Evolutionary conservation across 2,329 filamentous ascomycete species (phyloP).

Genomic region (Colletotrichum caudatum): DNA sequence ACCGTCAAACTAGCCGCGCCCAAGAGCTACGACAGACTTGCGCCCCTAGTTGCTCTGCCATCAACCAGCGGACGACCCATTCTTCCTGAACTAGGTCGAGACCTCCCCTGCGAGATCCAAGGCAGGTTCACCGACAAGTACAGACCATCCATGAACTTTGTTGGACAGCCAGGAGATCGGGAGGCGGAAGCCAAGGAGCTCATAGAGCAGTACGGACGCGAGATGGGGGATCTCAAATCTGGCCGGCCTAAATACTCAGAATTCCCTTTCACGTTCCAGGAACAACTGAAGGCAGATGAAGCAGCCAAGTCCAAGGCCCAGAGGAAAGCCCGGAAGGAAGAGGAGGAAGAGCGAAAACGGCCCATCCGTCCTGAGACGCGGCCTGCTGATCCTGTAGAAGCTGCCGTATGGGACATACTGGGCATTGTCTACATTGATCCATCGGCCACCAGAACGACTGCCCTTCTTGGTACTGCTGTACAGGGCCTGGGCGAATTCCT

Average conservation of each 20-base stretch:
- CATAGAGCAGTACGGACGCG: constrained; percentile 56
- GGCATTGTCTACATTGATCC: constrained; percentile 63
- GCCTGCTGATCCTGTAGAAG: constrained; percentile 60
- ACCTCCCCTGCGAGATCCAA: constrained; percentile 59
- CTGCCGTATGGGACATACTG: constrained; percentile 65
- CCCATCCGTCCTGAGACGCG: constrained; percentile 58
- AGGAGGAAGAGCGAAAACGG: constrained; percentile 55
- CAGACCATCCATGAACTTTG: constrained; percentile 54
- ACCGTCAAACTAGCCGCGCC: constrained; percentile 57
- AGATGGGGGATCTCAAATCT: constrained; percentile 57
- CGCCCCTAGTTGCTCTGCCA: constrained; percentile 57
- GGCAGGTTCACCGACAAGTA: constrained; percentile 57
- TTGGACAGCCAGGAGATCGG: constrained; percentile 55
- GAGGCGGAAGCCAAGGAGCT: constrained; percentile 54
- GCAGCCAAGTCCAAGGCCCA: constrained; percentile 60
- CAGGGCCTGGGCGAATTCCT: constrained; percentile 64
- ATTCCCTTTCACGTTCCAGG: constrained; percentile 57
- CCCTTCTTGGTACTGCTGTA: constrained; percentile 60
- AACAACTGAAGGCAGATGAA: constrained; percentile 61
- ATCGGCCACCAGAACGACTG: constrained; percentile 52
- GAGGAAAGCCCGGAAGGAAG: constrained; percentile 58
- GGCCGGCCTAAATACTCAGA: constrained; percentile 61
- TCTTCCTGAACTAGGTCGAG: constrained; percentile 54
- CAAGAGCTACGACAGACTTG: constrained; percentile 60
- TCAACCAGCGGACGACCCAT: constrained; percentile 54